These are phyloP conservation scores for Fusarium pseudograminearum DNA, from an alignment of 2,329 filamentous ascomycete genomes.

Conservation along the genomic window DNA sequence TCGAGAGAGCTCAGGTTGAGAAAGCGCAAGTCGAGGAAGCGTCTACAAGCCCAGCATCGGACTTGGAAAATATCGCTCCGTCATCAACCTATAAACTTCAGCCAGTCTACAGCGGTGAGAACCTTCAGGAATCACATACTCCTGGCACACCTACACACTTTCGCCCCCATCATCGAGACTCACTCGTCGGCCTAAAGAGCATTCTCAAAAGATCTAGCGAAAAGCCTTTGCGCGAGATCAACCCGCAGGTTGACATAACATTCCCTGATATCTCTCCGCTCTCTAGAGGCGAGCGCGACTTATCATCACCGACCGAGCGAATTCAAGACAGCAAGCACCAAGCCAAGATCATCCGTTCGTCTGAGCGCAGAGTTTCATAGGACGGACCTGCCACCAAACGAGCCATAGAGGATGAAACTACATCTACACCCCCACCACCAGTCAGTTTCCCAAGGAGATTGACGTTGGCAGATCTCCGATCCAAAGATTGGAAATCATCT, in stretches of 20 bases:
- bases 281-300: constrained; percentile 1
- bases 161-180: constrained; percentile 37
- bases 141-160: constrained; percentile 23
- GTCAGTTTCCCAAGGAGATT: constrained; percentile 1
- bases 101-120: constrained; percentile 36
- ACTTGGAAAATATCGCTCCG: neutral
- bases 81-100: constrained; percentile 26
- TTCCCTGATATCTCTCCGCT: constrained; percentile 13
- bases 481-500: constrained; percentile 16
- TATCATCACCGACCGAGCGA: constrained; percentile 35
- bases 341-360: constrained; percentile 19
- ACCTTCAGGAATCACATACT: constrained; percentile 4
- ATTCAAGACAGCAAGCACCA: constrained; percentile 29
- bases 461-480: constrained; percentile 3
- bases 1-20: neutral
- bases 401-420: neutral
- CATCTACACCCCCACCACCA: neutral
- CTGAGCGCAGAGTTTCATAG: constrained; percentile 16
- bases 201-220: constrained; percentile 35
- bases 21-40: neutral
- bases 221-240: neutral
- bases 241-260: neutral
- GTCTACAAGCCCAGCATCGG: neutral
- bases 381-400: constrained; percentile 7
- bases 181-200: constrained; percentile 35